Percentiles rank a stretch among this genome's conserved stretches.
These are phyloP conservation scores for Mycena sanguinolenta DNA, from an alignment of 768 basidiomycete species.

Conservation along the genomic window DNA sequence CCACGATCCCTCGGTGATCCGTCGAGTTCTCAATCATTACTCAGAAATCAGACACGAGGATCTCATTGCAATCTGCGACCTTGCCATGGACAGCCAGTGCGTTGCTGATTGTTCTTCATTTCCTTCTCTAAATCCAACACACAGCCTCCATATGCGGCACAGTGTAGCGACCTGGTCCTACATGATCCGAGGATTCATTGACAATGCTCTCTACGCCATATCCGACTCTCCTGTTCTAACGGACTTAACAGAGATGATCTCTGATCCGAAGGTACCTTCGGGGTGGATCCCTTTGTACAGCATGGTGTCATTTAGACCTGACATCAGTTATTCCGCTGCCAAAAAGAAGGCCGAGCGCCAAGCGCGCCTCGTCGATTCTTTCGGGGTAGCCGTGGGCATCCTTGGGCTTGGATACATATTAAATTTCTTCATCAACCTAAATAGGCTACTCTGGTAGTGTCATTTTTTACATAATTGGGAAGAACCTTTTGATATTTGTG, in stretches of 20 bases:
- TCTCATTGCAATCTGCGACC: constrained; percentile 74
- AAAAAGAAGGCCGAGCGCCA: constrained; percentile 67
- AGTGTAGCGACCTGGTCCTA: constrained; percentile 73
- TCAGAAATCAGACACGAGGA: constrained; percentile 74
- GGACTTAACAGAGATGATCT: constrained; percentile 9
- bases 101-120: constrained; percentile 57
- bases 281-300: constrained; percentile 84
- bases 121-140: background rate
- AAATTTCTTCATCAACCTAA: background rate
- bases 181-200: constrained; percentile 68
- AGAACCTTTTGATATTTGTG: too few relatives aligned
- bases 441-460: background rate
- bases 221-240: constrained; percentile 68
- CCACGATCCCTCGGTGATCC: constrained; percentile 46
- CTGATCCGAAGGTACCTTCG: constrained; percentile 51
- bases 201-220: constrained; percentile 63
- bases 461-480: too few relatives aligned
- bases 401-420: background rate
- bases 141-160: constrained; percentile 80
- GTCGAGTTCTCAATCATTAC: constrained; percentile 67
- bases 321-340: constrained; percentile 77
- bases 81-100: constrained; percentile 88
- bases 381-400: background rate
- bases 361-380: constrained; percentile 37
- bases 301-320: constrained; percentile 86